These are phyloP conservation scores for Alternaria viburni DNA, from an alignment of 2,329 filamentous ascomycete species.

Conservation along the genomic window DNA sequence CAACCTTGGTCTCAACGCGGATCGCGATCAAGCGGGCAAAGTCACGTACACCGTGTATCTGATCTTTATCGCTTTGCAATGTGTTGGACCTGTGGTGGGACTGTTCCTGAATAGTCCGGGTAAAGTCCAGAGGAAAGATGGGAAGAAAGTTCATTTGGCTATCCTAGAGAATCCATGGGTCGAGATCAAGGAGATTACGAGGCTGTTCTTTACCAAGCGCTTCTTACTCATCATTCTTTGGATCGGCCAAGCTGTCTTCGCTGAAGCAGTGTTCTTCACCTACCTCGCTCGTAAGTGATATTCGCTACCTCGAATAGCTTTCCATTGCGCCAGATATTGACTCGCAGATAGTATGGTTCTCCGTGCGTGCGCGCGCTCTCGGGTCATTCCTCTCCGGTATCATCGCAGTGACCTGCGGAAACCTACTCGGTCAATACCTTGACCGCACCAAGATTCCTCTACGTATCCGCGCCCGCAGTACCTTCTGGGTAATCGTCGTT, in stretches of 20 bases:
- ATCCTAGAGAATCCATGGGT: slow-evolving; percentile 63
- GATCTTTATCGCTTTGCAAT: slow-evolving; percentile 74
- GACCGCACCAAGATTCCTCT: slow-evolving; percentile 64
- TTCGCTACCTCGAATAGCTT: too few species aligned
- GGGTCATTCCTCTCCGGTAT: slow-evolving; percentile 75
- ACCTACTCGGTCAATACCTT: slow-evolving; percentile 69
- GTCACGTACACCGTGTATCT: slow-evolving; percentile 73
- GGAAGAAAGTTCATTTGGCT: slow-evolving; percentile 64
- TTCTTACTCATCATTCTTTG: slow-evolving; percentile 71
- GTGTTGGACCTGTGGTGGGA: slow-evolving; percentile 67
- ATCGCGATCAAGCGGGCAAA: slow-evolving; percentile 64
- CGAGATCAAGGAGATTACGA: slow-evolving; percentile 66
- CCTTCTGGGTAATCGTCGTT: slow-evolving; percentile 62
- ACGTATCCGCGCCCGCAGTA: slow-evolving; percentile 59
- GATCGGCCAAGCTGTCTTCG: slow-evolving; percentile 73
- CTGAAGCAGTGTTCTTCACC: slow-evolving; percentile 75
- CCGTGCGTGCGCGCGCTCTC: slow-evolving; percentile 70
- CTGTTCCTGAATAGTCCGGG: slow-evolving; percentile 67
- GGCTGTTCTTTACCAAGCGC: slow-evolving; percentile 64
- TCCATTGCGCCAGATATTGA: too few species aligned
- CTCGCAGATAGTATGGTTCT: slow-evolving; percentile 70
- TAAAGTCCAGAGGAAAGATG: slow-evolving; percentile 70
- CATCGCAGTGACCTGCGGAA: slow-evolving; percentile 69
- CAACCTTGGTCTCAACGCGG: slow-evolving; percentile 70
- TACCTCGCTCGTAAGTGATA: slow-evolving; percentile 63